phyloP scores from a whole-genome alignment of 108 stramenopile genomes.

The Thalassiosira profunda region DNA sequence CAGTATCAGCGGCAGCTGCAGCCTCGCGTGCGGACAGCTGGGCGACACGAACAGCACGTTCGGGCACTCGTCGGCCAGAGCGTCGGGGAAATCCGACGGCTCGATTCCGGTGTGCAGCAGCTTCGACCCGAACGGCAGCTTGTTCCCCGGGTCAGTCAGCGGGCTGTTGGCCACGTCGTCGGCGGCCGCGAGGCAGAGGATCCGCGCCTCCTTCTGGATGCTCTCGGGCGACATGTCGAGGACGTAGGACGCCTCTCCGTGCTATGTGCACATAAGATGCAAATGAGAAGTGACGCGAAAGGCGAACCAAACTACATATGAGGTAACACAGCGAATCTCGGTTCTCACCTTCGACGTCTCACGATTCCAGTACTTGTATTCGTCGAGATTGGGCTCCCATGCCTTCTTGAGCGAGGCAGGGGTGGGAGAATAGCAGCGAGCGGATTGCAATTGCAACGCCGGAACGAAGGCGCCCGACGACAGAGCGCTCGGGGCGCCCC shows the following conservation, averaged over 20 bases:
- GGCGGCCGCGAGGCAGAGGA: slow-evolving; percentile 23
- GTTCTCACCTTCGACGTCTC: slow-evolving; percentile 45
- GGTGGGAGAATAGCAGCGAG: slow-evolving; percentile 1
- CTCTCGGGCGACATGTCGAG: slow-evolving; percentile 66
- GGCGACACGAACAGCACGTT: slow-evolving; percentile 47
- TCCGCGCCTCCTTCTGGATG: slow-evolving; percentile 56
- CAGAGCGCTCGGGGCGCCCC: too few species aligned
- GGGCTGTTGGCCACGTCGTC: slow-evolving; percentile 37
- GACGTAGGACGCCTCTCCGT: slow-evolving; percentile 35
- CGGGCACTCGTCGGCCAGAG: slow-evolving; percentile 7
- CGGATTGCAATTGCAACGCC: neutral
- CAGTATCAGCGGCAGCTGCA: slow-evolving; percentile 31
- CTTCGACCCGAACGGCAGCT: slow-evolving; percentile 19
- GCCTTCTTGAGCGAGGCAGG: slow-evolving; percentile 16
- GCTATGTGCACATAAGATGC: too few species aligned
- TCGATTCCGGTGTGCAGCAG: slow-evolving; percentile 18
- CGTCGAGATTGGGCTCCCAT: slow-evolving; percentile 52
- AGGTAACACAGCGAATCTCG: too few species aligned
- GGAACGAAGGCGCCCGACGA: too few species aligned
- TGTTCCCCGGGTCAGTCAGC: neutral
- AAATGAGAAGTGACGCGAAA: too few species aligned
- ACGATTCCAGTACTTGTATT: slow-evolving; percentile 80
- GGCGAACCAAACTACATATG: too few species aligned
- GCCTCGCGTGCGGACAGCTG: slow-evolving; percentile 35
- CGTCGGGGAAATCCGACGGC: slow-evolving; percentile 28